These are phyloP conservation scores for Phytophthora chlamydospora DNA, from an alignment of 352 stramenopile genomes.

Conservation along the genomic window DNA sequence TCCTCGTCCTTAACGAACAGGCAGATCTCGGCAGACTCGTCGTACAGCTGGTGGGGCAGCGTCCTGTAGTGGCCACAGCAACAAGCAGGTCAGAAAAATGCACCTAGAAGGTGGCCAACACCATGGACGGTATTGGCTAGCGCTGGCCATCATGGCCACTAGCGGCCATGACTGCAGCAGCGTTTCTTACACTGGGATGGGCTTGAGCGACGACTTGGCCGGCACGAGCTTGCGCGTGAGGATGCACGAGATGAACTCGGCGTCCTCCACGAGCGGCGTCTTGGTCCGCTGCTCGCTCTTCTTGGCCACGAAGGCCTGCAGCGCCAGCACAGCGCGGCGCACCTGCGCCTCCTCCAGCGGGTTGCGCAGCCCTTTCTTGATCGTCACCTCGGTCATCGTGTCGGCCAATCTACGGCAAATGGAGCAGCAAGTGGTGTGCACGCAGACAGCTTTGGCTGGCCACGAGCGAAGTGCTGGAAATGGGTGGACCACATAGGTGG, in stretches of 20 bases:
- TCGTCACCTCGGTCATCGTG: slow-evolving; percentile 32
- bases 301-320: slow-evolving; percentile 67
- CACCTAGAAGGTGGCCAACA: background rate
- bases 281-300: slow-evolving; percentile 49
- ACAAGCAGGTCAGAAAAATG: slow-evolving; percentile 18
- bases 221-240: slow-evolving; percentile 77
- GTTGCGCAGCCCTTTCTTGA: slow-evolving; percentile 72
- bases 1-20: slow-evolving; percentile 86
- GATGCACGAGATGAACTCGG: slow-evolving; percentile 71
- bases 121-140: background rate
- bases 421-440: background rate
- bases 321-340: slow-evolving; percentile 68
- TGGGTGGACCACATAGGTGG: too few relatives aligned
- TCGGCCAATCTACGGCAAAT: background rate
- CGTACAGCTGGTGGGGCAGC: slow-evolving; percentile 64
- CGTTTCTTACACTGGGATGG: slow-evolving; percentile 64
- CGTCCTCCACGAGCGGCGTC: slow-evolving; percentile 62
- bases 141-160: background rate
- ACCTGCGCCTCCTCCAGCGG: slow-evolving; percentile 77
- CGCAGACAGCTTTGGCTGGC: background rate
- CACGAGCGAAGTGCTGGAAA: background rate
- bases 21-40: slow-evolving; percentile 69
- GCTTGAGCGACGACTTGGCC: slow-evolving; percentile 72
- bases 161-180: background rate
- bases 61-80: slow-evolving; percentile 37